phyloP scores from a whole-genome alignment of 495 filamentous ascomycete species.

The Pyronema omphalodes region DNA sequence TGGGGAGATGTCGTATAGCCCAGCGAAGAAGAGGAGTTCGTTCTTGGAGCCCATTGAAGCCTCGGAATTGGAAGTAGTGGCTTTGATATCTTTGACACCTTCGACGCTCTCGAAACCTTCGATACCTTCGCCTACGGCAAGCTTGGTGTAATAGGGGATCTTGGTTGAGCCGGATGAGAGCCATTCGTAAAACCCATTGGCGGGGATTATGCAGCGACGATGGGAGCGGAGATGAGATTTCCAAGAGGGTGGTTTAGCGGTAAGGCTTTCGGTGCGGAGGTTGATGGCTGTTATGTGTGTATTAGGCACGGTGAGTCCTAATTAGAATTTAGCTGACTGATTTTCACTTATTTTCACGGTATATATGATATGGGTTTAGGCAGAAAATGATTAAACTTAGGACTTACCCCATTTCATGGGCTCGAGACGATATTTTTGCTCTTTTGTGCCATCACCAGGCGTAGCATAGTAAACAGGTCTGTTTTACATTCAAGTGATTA shows the following conservation, averaged over 20 bases:
- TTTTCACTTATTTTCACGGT: too few species aligned
- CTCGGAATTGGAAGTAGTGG: too few species aligned
- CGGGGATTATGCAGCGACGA: constrained; percentile 57
- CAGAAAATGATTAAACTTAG: neutral
- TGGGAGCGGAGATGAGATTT: neutral
- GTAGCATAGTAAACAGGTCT: neutral
- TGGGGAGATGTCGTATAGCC: constrained; percentile 63
- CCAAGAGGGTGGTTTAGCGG: neutral
- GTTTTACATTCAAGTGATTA: too few species aligned
- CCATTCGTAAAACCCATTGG: constrained; percentile 96
- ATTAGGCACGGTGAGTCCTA: too few species aligned
- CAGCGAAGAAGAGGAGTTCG: constrained; percentile 71
- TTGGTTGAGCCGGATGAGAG: constrained; percentile 60
- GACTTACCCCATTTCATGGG: constrained; percentile 70
- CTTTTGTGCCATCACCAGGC: too few species aligned
- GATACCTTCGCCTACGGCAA: constrained; percentile 70
- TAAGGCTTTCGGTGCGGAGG: too few species aligned
- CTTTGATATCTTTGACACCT: too few species aligned
- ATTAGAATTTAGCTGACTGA: too few species aligned
- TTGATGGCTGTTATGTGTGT: too few species aligned
- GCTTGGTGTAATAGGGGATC: constrained; percentile 58
- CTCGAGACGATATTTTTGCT: constrained; percentile 57
- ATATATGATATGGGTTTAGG: neutral
- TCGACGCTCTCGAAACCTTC: too few species aligned
- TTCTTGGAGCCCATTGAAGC: too few species aligned